Evolutionary conservation across 2,329 filamentous ascomycete genomes (phyloP).

Genomic region (Ophiostoma perfectum): DNA sequence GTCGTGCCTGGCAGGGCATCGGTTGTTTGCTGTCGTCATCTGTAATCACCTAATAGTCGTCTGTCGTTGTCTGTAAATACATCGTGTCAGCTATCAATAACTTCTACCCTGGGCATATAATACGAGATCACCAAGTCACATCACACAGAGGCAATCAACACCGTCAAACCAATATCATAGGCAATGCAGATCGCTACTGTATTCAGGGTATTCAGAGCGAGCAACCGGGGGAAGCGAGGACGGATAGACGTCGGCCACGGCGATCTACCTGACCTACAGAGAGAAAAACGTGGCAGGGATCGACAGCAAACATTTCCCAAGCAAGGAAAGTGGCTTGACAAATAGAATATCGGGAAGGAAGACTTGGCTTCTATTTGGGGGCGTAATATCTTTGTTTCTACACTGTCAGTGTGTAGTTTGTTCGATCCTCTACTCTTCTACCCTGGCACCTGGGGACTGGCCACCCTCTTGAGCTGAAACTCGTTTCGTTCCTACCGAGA

Average conservation of each 20-base stretch:
- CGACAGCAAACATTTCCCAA: background rate
- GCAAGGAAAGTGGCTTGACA: slow-evolving; percentile 7
- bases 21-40: no score
- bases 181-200: background rate
- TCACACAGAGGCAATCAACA: background rate
- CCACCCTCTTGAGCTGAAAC: no score
- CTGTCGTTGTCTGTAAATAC: no score
- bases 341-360: background rate
- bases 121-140: background rate
- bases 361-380: background rate
- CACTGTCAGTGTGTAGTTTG: no score
- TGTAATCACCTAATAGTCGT: no score
- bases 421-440: no score
- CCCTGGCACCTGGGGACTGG: no score
- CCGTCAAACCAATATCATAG: background rate
- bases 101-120: background rate
- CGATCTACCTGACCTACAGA: background rate
- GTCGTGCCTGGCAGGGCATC: no score
- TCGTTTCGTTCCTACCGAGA: no score
- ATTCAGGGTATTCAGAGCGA: background rate
- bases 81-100: no score
- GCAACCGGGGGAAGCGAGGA: background rate
- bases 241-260: background rate
- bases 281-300: slow-evolving; percentile 9
- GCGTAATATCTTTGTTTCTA: background rate